Evolutionary conservation across 1,139 yeast genomes (phyloP).

Genomic region (Kodamaea sp.): DNA sequence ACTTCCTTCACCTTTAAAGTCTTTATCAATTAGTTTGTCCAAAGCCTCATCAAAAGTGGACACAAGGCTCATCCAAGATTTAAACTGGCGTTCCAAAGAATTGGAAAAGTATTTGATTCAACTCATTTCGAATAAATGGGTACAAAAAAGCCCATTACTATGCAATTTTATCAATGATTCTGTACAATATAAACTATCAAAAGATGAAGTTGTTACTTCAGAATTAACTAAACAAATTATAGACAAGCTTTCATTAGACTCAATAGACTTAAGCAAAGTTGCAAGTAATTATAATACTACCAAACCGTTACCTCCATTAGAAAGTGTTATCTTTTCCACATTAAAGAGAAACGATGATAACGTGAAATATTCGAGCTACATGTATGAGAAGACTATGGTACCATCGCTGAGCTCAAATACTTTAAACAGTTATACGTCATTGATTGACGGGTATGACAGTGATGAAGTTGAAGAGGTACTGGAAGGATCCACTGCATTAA

Average conservation of each 20-base stretch:
- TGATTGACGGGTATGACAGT: constrained; percentile 18
- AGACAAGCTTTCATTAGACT: constrained; percentile 20
- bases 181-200: constrained; percentile 5
- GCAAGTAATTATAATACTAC: constrained; percentile 22
- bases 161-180: constrained; percentile 9
- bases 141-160: constrained; percentile 8
- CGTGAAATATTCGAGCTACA: constrained; percentile 14
- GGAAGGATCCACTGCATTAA: too few relatives aligned
- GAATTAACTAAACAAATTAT: constrained; percentile 18
- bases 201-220: constrained; percentile 1
- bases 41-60: constrained; percentile 5
- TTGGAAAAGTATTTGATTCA: constrained; percentile 12
- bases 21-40: constrained; percentile 2
- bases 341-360: constrained; percentile 9
- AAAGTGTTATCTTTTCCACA: neutral
- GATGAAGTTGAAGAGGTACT: constrained; percentile 7
- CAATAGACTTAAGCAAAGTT: constrained; percentile 21
- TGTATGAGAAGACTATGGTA: constrained; percentile 10
- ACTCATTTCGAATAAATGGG: constrained; percentile 5
- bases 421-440: constrained; percentile 14
- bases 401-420: constrained; percentile 13
- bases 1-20: constrained; percentile 12
- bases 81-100: constrained; percentile 12
- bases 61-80: constrained; percentile 8
- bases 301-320: constrained; percentile 25